phyloP scores from a whole-genome alignment of 75 land plant species.

The Pseudotsuga menziesii region DNA sequence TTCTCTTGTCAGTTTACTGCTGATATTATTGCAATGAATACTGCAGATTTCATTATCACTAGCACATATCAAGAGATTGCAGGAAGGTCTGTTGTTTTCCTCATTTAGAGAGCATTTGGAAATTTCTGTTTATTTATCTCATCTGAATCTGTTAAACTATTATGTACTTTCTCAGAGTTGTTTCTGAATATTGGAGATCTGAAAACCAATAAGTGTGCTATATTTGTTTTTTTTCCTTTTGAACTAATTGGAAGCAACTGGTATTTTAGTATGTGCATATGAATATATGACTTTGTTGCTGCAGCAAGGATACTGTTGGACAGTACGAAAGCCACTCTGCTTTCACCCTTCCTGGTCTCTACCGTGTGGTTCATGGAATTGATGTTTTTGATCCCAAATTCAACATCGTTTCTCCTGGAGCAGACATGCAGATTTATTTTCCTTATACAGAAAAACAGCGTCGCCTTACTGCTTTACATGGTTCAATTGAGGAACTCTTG shows the following conservation, averaged over 20 bases:
- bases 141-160: too few species aligned
- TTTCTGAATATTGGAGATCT: too few species aligned
- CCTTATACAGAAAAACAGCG: slow-evolving; percentile 70
- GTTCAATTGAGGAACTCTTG: slow-evolving; percentile 72
- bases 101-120: too few species aligned
- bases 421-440: slow-evolving; percentile 84
- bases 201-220: too few species aligned
- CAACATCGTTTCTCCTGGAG: slow-evolving; percentile 96
- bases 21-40: slow-evolving; percentile 66
- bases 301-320: slow-evolving; percentile 77
- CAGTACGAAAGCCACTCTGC: slow-evolving; percentile 91
- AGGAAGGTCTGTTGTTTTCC: slow-evolving; percentile 36
- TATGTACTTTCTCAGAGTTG: too few species aligned
- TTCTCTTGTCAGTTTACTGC: slow-evolving; percentile 76
- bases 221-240: too few species aligned
- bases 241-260: too few species aligned
- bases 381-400: slow-evolving; percentile 95
- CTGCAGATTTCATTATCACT: slow-evolving; percentile 67
- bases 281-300: neutral
- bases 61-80: slow-evolving; percentile 72
- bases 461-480: slow-evolving; percentile 60
- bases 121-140: too few species aligned
- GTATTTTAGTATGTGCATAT: too few species aligned
- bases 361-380: slow-evolving; percentile 82
- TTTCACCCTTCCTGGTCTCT: slow-evolving; percentile 85